Percentiles rank a stretch among this genome's conserved stretches.
Evolutionary conservation across 208 protist species (phyloP).

Genomic region (Crithidia fasciculata): DNA sequence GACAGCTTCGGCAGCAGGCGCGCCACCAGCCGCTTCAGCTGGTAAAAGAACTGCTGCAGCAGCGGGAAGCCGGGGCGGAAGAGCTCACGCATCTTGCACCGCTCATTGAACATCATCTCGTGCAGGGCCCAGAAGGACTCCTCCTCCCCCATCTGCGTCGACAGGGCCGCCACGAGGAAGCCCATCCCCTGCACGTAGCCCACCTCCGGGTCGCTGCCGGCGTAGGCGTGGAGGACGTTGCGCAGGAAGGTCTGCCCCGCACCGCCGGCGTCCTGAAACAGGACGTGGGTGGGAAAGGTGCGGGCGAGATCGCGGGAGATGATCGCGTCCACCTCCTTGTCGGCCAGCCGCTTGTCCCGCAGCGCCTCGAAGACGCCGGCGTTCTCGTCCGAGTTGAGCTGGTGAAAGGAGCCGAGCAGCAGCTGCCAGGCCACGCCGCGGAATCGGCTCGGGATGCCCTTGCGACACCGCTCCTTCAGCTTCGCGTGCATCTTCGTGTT

Average conservation of each 20-base stretch:
- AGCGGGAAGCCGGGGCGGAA: constrained; percentile 90
- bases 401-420: constrained; percentile 71
- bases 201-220: constrained; percentile 88
- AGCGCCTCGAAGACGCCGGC: constrained; percentile 74
- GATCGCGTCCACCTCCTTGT: constrained; percentile 65
- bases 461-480: constrained; percentile 90
- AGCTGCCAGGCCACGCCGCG: constrained; percentile 91
- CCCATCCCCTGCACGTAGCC: constrained; percentile 95
- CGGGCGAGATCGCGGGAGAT: constrained; percentile 85
- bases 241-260: constrained; percentile 86
- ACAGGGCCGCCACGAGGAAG: constrained; percentile 89
- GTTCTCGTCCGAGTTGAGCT: constrained; percentile 78
- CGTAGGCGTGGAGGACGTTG: constrained; percentile 93
- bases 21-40: constrained; percentile 82
- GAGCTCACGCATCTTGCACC: constrained; percentile 88
- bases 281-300: constrained; percentile 90
- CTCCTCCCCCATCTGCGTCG: constrained; percentile 91
- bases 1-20: constrained; percentile 79
- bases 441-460: constrained; percentile 85
- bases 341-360: constrained; percentile 63
- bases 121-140: constrained; percentile 93
- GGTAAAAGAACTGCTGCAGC: constrained; percentile 91
- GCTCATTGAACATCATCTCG: constrained; percentile 85
- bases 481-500: constrained; percentile 77
- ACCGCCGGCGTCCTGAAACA: constrained; percentile 87